A percentile compares a stretch with the other conserved stretches of the same genome.
These are phyloP conservation scores for Dalbergia cochinchinensis DNA, from an alignment of 306 rosid species.

Conservation along the genomic window DNA sequence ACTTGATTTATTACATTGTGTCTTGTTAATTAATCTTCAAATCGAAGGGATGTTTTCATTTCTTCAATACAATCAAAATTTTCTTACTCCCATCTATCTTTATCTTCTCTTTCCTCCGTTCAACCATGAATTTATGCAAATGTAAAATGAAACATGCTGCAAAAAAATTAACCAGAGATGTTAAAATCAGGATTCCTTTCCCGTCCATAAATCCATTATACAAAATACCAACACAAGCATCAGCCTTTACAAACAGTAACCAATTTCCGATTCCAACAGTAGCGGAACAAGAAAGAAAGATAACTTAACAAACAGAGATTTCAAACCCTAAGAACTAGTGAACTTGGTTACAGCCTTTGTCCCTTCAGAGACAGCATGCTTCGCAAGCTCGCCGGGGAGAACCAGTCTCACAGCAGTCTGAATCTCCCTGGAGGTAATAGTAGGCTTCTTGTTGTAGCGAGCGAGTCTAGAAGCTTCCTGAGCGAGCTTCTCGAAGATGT, in stretches of 20 bases:
- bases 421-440: slow-evolving; percentile 71
- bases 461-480: slow-evolving; percentile 65
- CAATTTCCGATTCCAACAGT: not conserved
- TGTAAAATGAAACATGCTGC: too few relatives aligned
- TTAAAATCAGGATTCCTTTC: not conserved
- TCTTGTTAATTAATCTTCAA: too few relatives aligned
- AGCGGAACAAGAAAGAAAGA: not conserved
- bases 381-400: slow-evolving; percentile 68
- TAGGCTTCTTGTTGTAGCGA: slow-evolving; percentile 70
- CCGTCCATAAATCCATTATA: not conserved
- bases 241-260: not conserved
- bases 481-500: slow-evolving; percentile 72
- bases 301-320: not conserved
- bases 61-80: too few relatives aligned
- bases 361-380: slow-evolving; percentile 75
- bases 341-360: slow-evolving; percentile 73
- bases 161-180: not conserved
- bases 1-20: too few relatives aligned
- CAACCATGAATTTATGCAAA: too few relatives aligned
- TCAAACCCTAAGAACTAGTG: slow-evolving; percentile 55
- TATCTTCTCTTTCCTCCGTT: too few relatives aligned
- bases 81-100: too few relatives aligned
- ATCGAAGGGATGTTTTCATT: too few relatives aligned
- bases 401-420: slow-evolving; percentile 75
- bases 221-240: not conserved